Evolutionary conservation across 148 eudicot genomes (phyloP).

Genomic region (Arbutus unedo): DNA sequence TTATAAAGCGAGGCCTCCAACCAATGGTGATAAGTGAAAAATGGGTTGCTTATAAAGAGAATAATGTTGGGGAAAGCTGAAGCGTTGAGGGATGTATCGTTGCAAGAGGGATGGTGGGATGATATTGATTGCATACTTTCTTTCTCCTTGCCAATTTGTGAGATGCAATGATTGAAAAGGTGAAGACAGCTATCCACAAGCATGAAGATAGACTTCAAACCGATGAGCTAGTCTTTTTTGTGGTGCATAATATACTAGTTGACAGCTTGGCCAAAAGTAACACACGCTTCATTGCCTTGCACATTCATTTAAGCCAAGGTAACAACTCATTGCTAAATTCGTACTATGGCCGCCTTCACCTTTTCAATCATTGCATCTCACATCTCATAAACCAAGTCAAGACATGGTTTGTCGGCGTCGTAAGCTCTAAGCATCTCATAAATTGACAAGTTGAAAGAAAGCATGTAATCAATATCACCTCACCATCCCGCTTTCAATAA

Average conservation of each 20-base stretch:
- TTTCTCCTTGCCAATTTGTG: conserved; percentile 16
- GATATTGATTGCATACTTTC: conserved; percentile 12
- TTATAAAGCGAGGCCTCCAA: not conserved
- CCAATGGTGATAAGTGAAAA: not conserved
- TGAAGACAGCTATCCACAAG: conserved; percentile 8
- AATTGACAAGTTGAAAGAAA: not conserved
- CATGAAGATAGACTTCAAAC: not conserved
- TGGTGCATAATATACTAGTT: conserved; percentile 13
- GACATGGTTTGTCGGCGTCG: not conserved
- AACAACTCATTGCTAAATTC: too few relatives aligned
- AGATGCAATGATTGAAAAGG: conserved; percentile 21
- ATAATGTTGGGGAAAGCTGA: conserved; percentile 13
- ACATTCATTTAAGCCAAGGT: conserved; percentile 6
- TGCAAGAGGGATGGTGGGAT: conserved; percentile 20
- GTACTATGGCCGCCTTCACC: not conserved
- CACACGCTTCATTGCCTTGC: conserved; percentile 25
- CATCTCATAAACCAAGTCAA: not conserved
- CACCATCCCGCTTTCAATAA: not conserved
- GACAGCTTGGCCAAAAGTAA: conserved; percentile 20
- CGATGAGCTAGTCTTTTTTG: conserved; percentile 9
- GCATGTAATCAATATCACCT: not conserved
- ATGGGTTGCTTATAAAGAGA: conserved; percentile 21
- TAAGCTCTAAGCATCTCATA: conserved; percentile 5
- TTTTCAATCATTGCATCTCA: not conserved
- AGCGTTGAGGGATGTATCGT: not conserved